Evolutionary conservation across 345 rosid genomes (phyloP).

Genomic region (Gossypium turneri): DNA sequence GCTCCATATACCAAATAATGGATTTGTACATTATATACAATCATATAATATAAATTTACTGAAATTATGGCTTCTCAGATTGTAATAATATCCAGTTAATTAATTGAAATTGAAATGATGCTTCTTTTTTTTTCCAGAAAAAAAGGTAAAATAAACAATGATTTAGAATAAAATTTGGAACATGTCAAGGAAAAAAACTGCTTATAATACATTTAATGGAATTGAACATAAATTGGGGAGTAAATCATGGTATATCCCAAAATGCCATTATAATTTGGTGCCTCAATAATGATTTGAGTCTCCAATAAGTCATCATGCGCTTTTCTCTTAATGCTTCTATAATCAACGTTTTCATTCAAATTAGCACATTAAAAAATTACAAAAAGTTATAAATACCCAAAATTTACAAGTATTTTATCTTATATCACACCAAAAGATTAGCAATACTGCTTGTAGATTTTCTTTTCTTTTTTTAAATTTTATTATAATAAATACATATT

Average conservation of each 20-base stretch:
- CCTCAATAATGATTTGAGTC: not conserved
- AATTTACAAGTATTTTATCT: not conserved
- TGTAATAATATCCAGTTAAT: not conserved
- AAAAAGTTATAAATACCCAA: not conserved
- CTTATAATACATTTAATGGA: not conserved
- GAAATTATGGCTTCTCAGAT: not conserved
- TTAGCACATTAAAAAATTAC: not conserved
- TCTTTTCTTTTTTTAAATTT: too few species aligned
- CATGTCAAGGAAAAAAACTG: not conserved
- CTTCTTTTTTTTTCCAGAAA: not conserved
- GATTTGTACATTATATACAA: constrained; percentile 5
- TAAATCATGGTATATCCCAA: not conserved
- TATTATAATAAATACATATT: too few species aligned
- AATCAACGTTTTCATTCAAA: not conserved
- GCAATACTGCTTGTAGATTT: too few species aligned
- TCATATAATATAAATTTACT: not conserved
- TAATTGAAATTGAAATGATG: not conserved
- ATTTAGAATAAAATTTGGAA: not conserved
- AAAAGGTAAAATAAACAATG: not conserved
- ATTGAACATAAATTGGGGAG: not conserved
- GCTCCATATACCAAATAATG: not conserved
- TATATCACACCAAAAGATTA: too few species aligned
- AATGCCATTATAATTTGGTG: not conserved
- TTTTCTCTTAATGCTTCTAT: too few species aligned
- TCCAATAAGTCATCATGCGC: not conserved